These are phyloP conservation scores for Diatrype stigma DNA, from an alignment of 2,329 filamentous ascomycete genomes.

Conservation along the genomic window DNA sequence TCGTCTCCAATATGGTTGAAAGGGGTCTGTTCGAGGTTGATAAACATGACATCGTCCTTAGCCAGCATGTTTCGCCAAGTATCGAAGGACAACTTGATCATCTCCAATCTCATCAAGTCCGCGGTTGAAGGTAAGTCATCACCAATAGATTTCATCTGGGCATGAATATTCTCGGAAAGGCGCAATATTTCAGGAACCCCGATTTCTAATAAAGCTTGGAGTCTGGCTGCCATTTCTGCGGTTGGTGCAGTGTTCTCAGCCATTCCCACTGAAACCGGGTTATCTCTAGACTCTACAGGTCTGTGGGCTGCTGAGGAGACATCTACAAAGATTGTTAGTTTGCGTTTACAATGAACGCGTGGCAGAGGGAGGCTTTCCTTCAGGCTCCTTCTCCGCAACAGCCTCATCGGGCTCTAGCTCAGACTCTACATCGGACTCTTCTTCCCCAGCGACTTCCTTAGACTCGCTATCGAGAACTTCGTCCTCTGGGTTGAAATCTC, in stretches of 20 bases:
- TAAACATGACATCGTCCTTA: constrained; percentile 10
- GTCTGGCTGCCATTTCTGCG: constrained; percentile 14
- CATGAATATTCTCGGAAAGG: constrained; percentile 17
- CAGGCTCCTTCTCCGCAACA: neutral
- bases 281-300: neutral
- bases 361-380: too few species aligned
- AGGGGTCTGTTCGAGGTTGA: constrained; percentile 5
- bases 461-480: constrained; percentile 7
- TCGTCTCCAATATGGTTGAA: constrained; percentile 11
- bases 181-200: constrained; percentile 22
- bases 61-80: constrained; percentile 15
- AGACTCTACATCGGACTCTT: too few species aligned
- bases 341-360: too few species aligned
- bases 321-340: constrained; percentile 8
- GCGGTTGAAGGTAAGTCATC: constrained; percentile 7
- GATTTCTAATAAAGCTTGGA: constrained; percentile 23
- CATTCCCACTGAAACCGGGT: neutral
- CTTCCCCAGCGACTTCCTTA: neutral
- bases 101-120: constrained; percentile 10
- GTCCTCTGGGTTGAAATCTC: constrained; percentile 10
- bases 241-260: constrained; percentile 13
- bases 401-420: neutral
- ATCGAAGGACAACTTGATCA: constrained; percentile 10
- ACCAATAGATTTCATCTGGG: constrained; percentile 11
- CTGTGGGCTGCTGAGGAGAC: constrained; percentile 1